Evolutionary conservation across 805 yeast genomes (phyloP), one percentile per base, ranked within the genome.

Genomic region (Scheffersomyces lignosus): DNA sequence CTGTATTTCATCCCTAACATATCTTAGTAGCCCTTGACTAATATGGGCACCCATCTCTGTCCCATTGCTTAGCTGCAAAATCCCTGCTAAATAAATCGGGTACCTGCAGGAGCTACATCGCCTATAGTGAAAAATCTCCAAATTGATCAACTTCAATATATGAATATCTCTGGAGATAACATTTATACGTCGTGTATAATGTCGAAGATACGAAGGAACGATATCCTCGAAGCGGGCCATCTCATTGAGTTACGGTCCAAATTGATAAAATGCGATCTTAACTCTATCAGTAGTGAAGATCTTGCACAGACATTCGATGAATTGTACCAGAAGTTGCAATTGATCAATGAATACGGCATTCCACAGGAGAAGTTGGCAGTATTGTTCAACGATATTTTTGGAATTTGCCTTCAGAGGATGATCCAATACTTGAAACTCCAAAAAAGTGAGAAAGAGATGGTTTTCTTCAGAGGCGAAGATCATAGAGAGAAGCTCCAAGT

Each of bases 371-470:
- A 34, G 15, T 36, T 38, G 30, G 36, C 50, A 9, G 43, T 51
- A 23, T 27, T 49, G 15, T 30, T 43, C 17, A 38, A 50, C 30
- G 95, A 87, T 48, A 64, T 83, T 0, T 51, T 85, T 18, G 62
- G 87, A 1, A 69, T 87, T 4, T 85, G 90, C 81, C 47, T 83
- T 2, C 66, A 77, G 10, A 65, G 95, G 48, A 61, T 77, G 3
- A 48, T 61, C 3, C 87, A 81, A 47, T 37, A 57, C 4, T 7
- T 31, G 7, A 39, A 34, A 10, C 32, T 29, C 14, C 29, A 29
- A 35, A 45, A 44, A 36, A 39, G 45, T 27, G 45, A 43, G 24
- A 27, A 42, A 24, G 45, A 43, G 24, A 27, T 43, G 26, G 47
- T 49, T 27, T 44, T 48, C 31, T 41, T 33, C 20, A 29, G 18